Conservation (phyloP, 2,329 filamentous ascomycete genomes). For the Scopulariopsis brevicaulis region DNA sequence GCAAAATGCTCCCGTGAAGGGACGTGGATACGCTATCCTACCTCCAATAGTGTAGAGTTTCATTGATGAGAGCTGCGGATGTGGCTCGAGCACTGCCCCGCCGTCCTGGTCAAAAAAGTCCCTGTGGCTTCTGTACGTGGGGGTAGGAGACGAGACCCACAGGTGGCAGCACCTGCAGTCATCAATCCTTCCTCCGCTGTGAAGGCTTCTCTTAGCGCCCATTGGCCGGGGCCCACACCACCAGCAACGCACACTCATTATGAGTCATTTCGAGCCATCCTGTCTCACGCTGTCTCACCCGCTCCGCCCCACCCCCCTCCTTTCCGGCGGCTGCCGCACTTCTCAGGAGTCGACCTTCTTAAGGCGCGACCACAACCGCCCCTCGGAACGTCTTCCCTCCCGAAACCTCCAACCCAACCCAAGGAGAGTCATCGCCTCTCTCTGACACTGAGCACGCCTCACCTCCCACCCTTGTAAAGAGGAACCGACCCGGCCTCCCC, state of each 20-base stretch:
- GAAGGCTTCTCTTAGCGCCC: background rate
- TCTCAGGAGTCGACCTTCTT: background rate
- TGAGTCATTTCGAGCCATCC: slow-evolving; percentile 3
- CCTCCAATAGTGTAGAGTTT: no score
- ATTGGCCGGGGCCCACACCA: background rate
- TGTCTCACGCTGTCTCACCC: background rate
- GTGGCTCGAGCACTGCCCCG: no score
- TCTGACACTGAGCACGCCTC: background rate
- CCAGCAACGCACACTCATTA: background rate
- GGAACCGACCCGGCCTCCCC: background rate
- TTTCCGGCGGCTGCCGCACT: background rate
- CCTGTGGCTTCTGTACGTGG: no score
- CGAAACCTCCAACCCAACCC: background rate
- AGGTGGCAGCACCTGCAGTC: background rate
- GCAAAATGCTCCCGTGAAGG: no score
- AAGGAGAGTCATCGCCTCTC: background rate
- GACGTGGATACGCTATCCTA: no score
- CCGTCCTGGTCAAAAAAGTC: no score
- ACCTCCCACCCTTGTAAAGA: background rate
- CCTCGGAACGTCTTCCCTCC: background rate
- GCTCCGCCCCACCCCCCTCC: background rate
- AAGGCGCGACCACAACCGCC: background rate
- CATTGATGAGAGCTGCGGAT: no score
- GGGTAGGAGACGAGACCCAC: background rate
- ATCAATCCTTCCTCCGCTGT: background rate